Conservation (phyloP, 352 stramenopile species). For the Phytophthora fragariae region DNA sequence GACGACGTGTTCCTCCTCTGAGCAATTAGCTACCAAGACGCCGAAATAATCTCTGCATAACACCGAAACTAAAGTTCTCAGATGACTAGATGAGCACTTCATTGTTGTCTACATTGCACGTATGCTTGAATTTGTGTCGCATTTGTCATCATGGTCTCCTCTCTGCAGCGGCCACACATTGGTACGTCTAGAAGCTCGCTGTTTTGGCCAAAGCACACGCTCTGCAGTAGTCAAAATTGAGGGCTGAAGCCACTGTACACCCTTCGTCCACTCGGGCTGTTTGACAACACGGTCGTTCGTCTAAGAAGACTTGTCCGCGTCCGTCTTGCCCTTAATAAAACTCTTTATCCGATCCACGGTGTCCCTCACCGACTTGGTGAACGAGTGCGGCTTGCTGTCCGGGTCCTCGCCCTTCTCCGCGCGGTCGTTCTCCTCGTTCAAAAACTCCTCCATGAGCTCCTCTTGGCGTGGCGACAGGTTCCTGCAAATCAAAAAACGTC, state of each 20-base stretch:
- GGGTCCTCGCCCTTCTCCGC: slow-evolving; percentile 71
- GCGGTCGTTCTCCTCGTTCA: slow-evolving; percentile 87
- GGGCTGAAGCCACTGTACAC: slow-evolving; percentile 23
- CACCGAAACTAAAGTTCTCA: slow-evolving; percentile 1
- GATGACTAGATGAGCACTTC: slow-evolving; percentile 24
- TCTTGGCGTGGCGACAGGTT: slow-evolving; percentile 94
- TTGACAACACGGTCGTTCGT: not conserved
- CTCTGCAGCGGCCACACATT: slow-evolving; percentile 20
- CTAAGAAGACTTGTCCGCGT: slow-evolving; percentile 44
- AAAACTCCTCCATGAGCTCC: slow-evolving; percentile 96
- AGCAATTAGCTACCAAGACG: not conserved
- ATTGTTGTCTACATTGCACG: slow-evolving; percentile 31
- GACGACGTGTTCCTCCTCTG: slow-evolving; percentile 89
- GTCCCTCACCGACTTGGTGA: slow-evolving; percentile 77
- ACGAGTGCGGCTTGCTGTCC: slow-evolving; percentile 86
- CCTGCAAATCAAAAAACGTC: slow-evolving; percentile 34
- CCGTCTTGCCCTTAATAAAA: slow-evolving; percentile 78
- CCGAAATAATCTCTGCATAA: not conserved
- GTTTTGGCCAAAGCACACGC: slow-evolving; percentile 20
- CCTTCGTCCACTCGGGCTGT: slow-evolving; percentile 15
- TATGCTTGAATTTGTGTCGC: slow-evolving; percentile 22
- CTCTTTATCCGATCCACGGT: slow-evolving; percentile 91
- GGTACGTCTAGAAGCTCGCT: slow-evolving; percentile 33
- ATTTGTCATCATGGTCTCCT: slow-evolving; percentile 20
- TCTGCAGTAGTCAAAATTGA: slow-evolving; percentile 34